Base-by-base conservation (phyloP, 164 flowering plant species). In the Sedum album region DNA sequence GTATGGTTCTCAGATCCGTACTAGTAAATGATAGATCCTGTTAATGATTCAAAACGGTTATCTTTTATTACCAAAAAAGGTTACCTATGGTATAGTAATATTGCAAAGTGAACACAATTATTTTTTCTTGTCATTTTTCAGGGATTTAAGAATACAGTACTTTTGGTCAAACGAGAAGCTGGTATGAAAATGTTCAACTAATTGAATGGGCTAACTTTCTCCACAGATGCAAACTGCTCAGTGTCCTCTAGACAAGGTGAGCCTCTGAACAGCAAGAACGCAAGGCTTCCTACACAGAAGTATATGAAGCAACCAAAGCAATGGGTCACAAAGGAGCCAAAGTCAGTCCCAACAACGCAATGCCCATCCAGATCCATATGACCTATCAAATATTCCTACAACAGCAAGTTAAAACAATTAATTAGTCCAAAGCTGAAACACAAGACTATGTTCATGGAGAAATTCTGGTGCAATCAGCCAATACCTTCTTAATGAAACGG, bases 291-390 rank as follows among this genome's bases (percentile, higher is more conserved):
- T 14, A 89, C 67, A 70, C 77, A 66, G 67, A 89, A 92, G 73
- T 88, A 70, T 72, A 92, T 92, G 82, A 92, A 92, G 64, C 88
- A 84, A 8, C 96, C 98, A 70, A 23, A 66, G 69, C 87, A 87
- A 65, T 90, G 96, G 1, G 94, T 92, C 67, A 90, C 94, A 75
- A 86, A 92, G n/a, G 98, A 92, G 31, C 93, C 93, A 71, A 92
- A 92, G 77, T 90, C 93, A 0, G 82, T 92, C 62, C 98, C 98
- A 10, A 78, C 83, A 0, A 78, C 75, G 72, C 81, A 80, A 42
- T 80, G 83, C 83, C 81, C 76, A 4, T 79, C 83, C 0, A 63
- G 15, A 35, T 35, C 81, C 81, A 68, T 78, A 65, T 26, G 48
- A 66, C 46, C 42, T 70, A n/a, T 78, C 83, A 71, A 80, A 92